These are phyloP conservation scores for Trichocladium uniseriatum DNA, from an alignment of 495 filamentous ascomycete genomes.

Conservation along the genomic window DNA sequence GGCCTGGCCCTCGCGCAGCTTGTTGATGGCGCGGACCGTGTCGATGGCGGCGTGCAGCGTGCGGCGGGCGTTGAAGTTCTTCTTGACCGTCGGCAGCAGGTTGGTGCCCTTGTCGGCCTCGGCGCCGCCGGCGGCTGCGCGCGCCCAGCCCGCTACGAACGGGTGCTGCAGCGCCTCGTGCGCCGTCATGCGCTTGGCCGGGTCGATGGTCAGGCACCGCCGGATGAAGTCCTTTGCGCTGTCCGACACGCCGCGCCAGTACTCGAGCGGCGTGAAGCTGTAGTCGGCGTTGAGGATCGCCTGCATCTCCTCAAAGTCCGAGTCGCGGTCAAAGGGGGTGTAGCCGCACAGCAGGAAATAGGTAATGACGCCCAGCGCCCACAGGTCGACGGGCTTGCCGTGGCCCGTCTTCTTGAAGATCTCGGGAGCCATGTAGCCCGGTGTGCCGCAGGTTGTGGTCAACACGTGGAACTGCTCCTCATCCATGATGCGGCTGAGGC, in stretches of 20 bases:
- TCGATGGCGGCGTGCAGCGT: slow-evolving; percentile 96
- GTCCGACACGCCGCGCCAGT: slow-evolving; percentile 90
- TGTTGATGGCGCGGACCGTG: slow-evolving; percentile 96
- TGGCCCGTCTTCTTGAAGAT: slow-evolving; percentile 85
- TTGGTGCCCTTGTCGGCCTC: slow-evolving; percentile 65
- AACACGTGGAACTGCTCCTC: slow-evolving; percentile 97
- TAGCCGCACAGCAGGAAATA: slow-evolving; percentile 98
- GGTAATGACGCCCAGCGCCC: slow-evolving; percentile 93
- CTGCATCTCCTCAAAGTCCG: slow-evolving; percentile 98
- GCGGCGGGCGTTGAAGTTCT: slow-evolving; percentile 95
- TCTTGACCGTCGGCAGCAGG: slow-evolving; percentile 86
- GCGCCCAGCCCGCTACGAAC: slow-evolving; percentile 60
- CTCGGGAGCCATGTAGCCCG: slow-evolving; percentile 96
- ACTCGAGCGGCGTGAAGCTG: slow-evolving; percentile 88
- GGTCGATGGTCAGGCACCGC: slow-evolving; percentile 78
- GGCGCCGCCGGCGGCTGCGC: slow-evolving; percentile 40
- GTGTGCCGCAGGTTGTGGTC: slow-evolving; percentile 94
- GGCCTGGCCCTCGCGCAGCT: slow-evolving; percentile 71
- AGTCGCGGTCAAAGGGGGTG: slow-evolving; percentile 96
- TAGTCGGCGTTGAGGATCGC: slow-evolving; percentile 96
- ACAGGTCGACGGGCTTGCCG: slow-evolving; percentile 85
- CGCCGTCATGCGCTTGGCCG: slow-evolving; percentile 78
- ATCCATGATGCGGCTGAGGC: slow-evolving; percentile 92
- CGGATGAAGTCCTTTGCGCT: slow-evolving; percentile 80
- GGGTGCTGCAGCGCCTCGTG: slow-evolving; percentile 84